Evolutionary conservation across 176 grass and related monocot genomes (phyloP).

Genomic region (Bromus sterilis): DNA sequence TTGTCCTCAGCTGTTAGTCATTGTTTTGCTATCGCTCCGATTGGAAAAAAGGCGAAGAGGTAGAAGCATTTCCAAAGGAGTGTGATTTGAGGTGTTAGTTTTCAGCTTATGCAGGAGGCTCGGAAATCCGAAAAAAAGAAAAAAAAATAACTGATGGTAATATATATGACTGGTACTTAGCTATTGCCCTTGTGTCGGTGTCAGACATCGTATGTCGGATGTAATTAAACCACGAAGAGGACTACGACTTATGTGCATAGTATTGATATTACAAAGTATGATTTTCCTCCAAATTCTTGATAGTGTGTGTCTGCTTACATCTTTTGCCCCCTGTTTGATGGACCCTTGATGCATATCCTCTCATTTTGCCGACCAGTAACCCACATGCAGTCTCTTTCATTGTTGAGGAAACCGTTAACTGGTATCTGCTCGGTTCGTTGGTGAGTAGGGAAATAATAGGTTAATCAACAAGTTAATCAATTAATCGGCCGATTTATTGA

Average conservation of each 20-base stretch:
- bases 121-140: neutral
- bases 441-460: too few species aligned
- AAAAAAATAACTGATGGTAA: neutral
- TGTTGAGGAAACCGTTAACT: too few species aligned
- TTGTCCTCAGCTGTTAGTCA: neutral
- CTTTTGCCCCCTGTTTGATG: neutral
- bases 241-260: conserved; percentile 10
- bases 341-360: neutral
- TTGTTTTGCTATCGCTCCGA: conserved; percentile 5
- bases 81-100: conserved; percentile 3
- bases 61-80: conserved; percentile 3
- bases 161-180: conserved; percentile 10
- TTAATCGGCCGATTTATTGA: too few species aligned
- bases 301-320: neutral
- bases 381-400: too few species aligned
- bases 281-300: neutral
- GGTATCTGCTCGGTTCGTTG: too few species aligned
- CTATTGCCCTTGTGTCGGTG: conserved; percentile 6
- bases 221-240: conserved; percentile 7
- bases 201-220: neutral
- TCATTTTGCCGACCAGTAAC: neutral
- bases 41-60: conserved; percentile 12
- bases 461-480: too few species aligned
- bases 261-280: neutral
- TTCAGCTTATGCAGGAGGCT: neutral